Evolutionary conservation across 768 basidiomycete species (phyloP), one percentile per base, ranked within the genome.

Genomic region (Suillus tomentosus): DNA sequence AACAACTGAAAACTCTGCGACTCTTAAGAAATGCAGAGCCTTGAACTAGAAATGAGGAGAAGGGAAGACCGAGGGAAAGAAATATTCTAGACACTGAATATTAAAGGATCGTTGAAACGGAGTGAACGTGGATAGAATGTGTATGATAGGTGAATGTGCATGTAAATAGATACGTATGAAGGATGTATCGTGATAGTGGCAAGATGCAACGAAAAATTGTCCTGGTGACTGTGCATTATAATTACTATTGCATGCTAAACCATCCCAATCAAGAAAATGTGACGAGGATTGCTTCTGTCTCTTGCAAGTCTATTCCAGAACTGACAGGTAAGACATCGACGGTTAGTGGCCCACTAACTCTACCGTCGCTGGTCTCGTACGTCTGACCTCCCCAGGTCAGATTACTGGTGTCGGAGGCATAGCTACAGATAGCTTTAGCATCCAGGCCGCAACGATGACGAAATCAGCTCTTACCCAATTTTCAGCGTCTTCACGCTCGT

Each of bases 311-410:
- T 34, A 87, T 67, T 0, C 84, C 85, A 10, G 57, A 69, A 7
- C 69, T 57, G 36, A 84, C 70, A 9, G 67, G 60, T 24, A 72
- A 57, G 4, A 22, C 75, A 60, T 81, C 71, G 2, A 77, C 66
- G 5, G 66, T 68, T 42, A 78, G 63, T 31, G 47, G 65, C 3
- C 85, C 84, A 34, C 72, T 72, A 15, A 81, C 76, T 43, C 72
- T 77, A 0, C 76, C 84, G 57, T 84, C 70, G 40, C 65, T 61
- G 0, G 85, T 87, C 68, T 87, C 87, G 62, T 85, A 87, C 0
- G 50, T 51, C 50, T 51, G 50, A 51, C 50, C 86, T 56, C 82
- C 87, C 85, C 86, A 87, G 1, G 78, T 84, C 58, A 88, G 60
- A 14, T 83, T 84, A 17, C 79, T 76, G 3, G 74, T 79, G 66